A percentile compares a stretch with the other conserved stretches of the same genome.
These are phyloP conservation scores for Enteropsectra breve DNA, from an alignment of 371 early-diverging fungal genomes.

Conservation along the genomic window DNA sequence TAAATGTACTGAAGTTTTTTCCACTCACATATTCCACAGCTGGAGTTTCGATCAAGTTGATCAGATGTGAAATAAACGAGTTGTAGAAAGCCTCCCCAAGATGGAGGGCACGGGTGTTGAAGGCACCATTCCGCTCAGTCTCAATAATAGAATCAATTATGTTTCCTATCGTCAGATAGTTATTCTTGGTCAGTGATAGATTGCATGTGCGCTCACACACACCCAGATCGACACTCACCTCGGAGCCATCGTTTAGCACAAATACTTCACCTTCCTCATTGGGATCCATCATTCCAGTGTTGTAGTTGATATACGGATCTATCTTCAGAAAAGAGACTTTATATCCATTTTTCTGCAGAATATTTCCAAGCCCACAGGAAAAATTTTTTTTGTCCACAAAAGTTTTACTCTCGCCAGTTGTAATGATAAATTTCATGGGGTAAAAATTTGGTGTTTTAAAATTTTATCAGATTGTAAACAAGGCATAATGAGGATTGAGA, in stretches of 20 bases:
- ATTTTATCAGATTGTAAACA: slow-evolving; percentile 1
- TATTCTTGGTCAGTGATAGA: slow-evolving; percentile 76
- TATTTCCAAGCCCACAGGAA: slow-evolving; percentile 83
- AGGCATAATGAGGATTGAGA: neutral
- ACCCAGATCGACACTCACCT: slow-evolving; percentile 94
- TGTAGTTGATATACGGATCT: slow-evolving; percentile 96
- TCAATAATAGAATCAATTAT: slow-evolving; percentile 86
- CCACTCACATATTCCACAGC: slow-evolving; percentile 65
- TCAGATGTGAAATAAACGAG: slow-evolving; percentile 88
- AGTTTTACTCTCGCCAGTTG: slow-evolving; percentile 92
- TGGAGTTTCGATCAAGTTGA: slow-evolving; percentile 73
- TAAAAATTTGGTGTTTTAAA: slow-evolving; percentile 14
- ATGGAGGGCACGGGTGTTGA: slow-evolving; percentile 93
- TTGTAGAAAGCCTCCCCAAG: slow-evolving; percentile 93
- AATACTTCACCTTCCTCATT: slow-evolving; percentile 94
- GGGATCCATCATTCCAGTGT: slow-evolving; percentile 89
- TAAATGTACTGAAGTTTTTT: slow-evolving; percentile 35
- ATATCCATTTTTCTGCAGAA: slow-evolving; percentile 82
- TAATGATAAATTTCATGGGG: slow-evolving; percentile 72
- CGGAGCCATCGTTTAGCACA: slow-evolving; percentile 94
- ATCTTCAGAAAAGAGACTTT: slow-evolving; percentile 94
- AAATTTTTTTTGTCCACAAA: slow-evolving; percentile 97
- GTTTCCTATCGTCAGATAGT: slow-evolving; percentile 96
- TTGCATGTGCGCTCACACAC: slow-evolving; percentile 95
- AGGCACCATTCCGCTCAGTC: slow-evolving; percentile 79